Evolutionary conservation across 2,329 filamentous ascomycete genomes (phyloP), one percentile per base, ranked within the genome.

Genomic region (Epichloe sylvatica): DNA sequence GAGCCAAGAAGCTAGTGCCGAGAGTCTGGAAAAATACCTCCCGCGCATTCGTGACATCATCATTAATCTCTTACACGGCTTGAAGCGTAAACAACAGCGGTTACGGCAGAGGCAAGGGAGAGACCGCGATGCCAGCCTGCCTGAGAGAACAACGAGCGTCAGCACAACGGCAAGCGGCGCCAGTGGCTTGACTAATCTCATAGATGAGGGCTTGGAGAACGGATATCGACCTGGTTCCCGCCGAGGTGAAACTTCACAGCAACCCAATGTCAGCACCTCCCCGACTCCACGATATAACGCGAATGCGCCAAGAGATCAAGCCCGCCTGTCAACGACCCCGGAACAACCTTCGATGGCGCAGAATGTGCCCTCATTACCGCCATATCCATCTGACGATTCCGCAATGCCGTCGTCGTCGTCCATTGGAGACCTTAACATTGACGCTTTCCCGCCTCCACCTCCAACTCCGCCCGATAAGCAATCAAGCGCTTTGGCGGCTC

Each of bases 31-130:
- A 65, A 86, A 85, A 64, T 98, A 94, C 65, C 73, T 98, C 34
- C 92, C 92, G 1, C 81, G 86, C 52, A 98, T 98, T 65, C 83
- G 92, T 59, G 92, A 98, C 66, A 98, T 98, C 60, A 98, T 98
- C 63, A 97, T 98, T 67, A 96, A 94, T 63, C 74, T 98, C 33
- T 77, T 98, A 8, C 92, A 98, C 64, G 92, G 92, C 2, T 70
- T 98, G 55, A 98, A 98, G 72, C 84, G 91, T 67, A 98, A 98
- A 66, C 92, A 98, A 64, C 90, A 94, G 62, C 87, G 89, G 59
- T 69, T 98, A 60, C 72, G 80, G 30, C 79, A 82, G 59, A 81
- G 77, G 55, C 77, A 81, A 56, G 65, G 71, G 4, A 71, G 75
- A 51, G 79, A 83, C 11, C 75, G 71, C 49, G 73, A 75, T 12